A percentile compares a stretch with the other conserved stretches of the same genome.
These are phyloP conservation scores for Monilinia fructigena DNA, from an alignment of 2,329 filamentous ascomycete species.

Conservation along the genomic window DNA sequence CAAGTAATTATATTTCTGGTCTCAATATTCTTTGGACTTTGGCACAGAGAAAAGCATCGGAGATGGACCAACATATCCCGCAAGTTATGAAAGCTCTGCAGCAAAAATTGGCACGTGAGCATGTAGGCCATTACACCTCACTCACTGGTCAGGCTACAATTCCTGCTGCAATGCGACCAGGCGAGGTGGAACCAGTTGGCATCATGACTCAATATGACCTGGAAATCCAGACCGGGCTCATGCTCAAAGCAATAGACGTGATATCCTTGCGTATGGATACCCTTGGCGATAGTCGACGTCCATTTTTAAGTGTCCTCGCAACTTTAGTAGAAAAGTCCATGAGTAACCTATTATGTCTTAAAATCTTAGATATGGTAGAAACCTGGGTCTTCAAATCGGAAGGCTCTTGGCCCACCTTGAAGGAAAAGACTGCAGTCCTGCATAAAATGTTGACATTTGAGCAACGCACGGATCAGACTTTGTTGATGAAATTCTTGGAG, in stretches of 20 bases:
- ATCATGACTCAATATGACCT: conserved; percentile 74
- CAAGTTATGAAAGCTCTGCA: conserved; percentile 92
- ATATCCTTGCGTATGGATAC: conserved; percentile 90
- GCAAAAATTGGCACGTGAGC: conserved; percentile 86
- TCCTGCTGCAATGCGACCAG: conserved; percentile 40
- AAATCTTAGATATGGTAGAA: conserved; percentile 91
- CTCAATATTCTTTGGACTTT: conserved; percentile 94
- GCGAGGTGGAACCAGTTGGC: conserved; percentile 52
- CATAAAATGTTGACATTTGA: conserved; percentile 99
- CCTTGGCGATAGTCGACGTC: conserved; percentile 83
- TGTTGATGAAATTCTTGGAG: conserved; percentile 90
- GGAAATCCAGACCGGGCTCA: conserved; percentile 84
- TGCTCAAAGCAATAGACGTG: conserved; percentile 93
- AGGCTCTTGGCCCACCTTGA: conserved; percentile 93
- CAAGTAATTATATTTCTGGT: conserved; percentile 77
- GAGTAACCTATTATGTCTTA: conserved; percentile 82
- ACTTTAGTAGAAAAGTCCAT: conserved; percentile 93
- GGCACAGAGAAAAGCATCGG: conserved; percentile 76
- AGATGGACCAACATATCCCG: conserved; percentile 85
- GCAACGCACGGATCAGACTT: conserved; percentile 73
- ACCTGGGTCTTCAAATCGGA: conserved; percentile 94
- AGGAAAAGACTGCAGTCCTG: conserved; percentile 98
- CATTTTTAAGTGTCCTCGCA: conserved; percentile 92
- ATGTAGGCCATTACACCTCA: conserved; percentile 73
- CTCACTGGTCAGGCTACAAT: conserved; percentile 51